Evolutionary conservation across 192 early-diverging fungal species (phyloP), one percentile per base, ranked within the genome.

Genomic region (Umbelopsis sp.): DNA sequence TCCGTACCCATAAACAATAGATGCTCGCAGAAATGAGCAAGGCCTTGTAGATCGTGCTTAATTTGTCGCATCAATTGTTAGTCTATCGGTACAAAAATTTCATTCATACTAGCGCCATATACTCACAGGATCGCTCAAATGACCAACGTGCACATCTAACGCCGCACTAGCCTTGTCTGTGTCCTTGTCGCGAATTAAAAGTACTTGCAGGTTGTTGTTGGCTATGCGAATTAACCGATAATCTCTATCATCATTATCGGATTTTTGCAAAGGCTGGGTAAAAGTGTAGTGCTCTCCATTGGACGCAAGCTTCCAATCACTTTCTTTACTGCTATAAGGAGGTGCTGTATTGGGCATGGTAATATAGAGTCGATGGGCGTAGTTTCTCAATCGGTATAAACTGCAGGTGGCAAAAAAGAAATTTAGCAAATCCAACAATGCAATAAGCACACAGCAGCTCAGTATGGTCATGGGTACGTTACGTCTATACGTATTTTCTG

Each of bases 11-110:
- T 88, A 66, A 91, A 88, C 52, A 91, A 77, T 43, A 94, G 54
- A 74, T 94, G 93, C 71, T 94, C 93, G 69, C 87, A 86, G 76
- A 90, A 96, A 87, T 96, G 94, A 11, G 93, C 93, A 45, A 96
- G 80, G 4, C 94, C 94, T 67, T 90, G 87, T 45, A 89, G 83
- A 54, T 91, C 89, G 47, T 85, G 68, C 86, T 87, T 45, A 20
- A 62, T 24, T 65, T 34, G 44, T 68, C 21, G 22, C 32, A 21
- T 12, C 5, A 26, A 70, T 50, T 53, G 69, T 70, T 70, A 50
- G 49, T 41, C 29, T 34, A 16, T 4, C 21, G 11, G n/a, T n/a
- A n/a, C n/a, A n/a, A n/a, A 20, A 21, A 11, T 21, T 47, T 29
- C 21, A 34, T 34, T 16, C 25, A 4, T 24, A 29, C 16, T 45